These are phyloP conservation scores for Eutrema heterophyllum DNA, from an alignment of 345 rosid genomes.

Conservation along the genomic window DNA sequence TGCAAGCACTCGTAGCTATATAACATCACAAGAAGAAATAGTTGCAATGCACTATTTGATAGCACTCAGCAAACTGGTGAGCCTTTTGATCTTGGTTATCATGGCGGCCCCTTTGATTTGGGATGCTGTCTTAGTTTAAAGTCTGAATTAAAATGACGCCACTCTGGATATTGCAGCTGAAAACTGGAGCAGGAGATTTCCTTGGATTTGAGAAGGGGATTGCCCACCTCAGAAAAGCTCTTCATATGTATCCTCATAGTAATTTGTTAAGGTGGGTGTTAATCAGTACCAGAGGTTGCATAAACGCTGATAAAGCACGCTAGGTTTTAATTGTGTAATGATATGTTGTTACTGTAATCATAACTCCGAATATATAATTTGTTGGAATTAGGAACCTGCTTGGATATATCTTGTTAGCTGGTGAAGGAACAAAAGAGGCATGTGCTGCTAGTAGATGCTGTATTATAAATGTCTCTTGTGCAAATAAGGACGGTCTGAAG, in stretches of 20 bases:
- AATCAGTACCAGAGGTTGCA: not conserved
- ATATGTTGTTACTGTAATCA: not conserved
- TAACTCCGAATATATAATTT: not conserved
- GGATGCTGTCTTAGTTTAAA: not conserved
- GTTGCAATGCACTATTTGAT: constrained; percentile 69
- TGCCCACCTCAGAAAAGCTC: constrained; percentile 67
- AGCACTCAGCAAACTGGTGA: constrained; percentile 76
- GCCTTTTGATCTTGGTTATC: constrained; percentile 20
- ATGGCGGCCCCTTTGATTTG: not conserved
- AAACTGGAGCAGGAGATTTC: constrained; percentile 48
- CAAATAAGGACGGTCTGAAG: constrained; percentile 50
- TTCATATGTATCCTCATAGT: constrained; percentile 78
- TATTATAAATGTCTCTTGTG: constrained; percentile 34
- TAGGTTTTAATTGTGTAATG: constrained; percentile 3
- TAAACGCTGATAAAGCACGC: not conserved
- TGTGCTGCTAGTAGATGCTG: constrained; percentile 68
- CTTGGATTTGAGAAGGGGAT: constrained; percentile 71
- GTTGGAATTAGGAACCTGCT: constrained; percentile 65
- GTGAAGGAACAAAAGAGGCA: constrained; percentile 49
- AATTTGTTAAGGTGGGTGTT: constrained; percentile 58
- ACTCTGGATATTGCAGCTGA: constrained; percentile 48
- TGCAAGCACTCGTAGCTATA: constrained; percentile 46
- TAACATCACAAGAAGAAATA: constrained; percentile 52
- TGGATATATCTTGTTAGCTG: constrained; percentile 71
- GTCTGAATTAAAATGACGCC: not conserved